Evolutionary conservation across 2,329 filamentous ascomycete species (phyloP), one percentile per base, ranked within the genome.

Genomic region (Aspergillus caelatus): DNA sequence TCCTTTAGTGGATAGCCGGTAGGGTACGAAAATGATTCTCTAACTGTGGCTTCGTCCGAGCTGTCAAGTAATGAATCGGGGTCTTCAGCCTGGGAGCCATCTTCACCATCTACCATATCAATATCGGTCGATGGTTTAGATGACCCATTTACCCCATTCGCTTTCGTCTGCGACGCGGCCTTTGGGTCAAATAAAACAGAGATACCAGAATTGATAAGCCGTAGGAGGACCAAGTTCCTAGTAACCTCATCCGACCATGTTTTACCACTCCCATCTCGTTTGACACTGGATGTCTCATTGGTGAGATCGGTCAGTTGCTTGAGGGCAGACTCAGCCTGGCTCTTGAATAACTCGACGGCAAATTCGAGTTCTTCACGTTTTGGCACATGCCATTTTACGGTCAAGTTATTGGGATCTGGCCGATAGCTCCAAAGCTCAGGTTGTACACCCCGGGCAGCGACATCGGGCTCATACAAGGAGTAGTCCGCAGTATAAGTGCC

Each of bases 221-320:
- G 86, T 16, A 99, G 83, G 58, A 97, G 89, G 14, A 94, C 92
- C 62, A 99, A 85, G 68, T 97, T 93, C 61, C 95, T 85, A 2
- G 93, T 94, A 32, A 98, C 90, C 76, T 99, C 96, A 75, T 99
- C 95, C 0, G 94, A 97, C 95, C 95, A 99, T 72, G 97, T 94
- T 78, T 98, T 99, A 70, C 96, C 96, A 76, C 94, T 97, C 43
- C 95, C 95, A 69, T 94, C 94, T 62, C 94, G 88, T 77, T 93
- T 96, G 59, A 98, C 90, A 2, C 89, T 90, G 1, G 93, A 90
- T 41, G 90, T 86, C 53, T 92, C 89, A 65, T 91, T 89, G 73
- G 93, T 96, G n/a, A 99, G 84, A 9, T 89, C 86, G 66, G 88
- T 86, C 14, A 99, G 81, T 65, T 92, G 88, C 62, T 89, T 83